phyloP scores from a whole-genome alignment of 2,329 filamentous ascomycete species.

The Phialemonium atrogriseum region DNA sequence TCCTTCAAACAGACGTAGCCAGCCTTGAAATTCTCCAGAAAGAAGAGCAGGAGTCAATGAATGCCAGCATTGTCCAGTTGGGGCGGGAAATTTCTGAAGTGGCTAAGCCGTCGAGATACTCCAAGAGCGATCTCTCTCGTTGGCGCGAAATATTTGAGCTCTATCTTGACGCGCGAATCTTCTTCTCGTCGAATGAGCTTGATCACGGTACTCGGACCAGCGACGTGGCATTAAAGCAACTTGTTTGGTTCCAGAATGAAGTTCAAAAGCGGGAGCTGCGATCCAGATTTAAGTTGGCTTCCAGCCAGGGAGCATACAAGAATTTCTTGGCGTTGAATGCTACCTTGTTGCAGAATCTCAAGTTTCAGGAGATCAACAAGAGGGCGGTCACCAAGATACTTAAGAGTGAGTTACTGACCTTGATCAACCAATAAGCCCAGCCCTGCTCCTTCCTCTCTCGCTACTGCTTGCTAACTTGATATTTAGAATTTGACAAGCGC shows the following conservation, averaged over 20 bases:
- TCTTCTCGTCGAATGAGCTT: conserved; percentile 69
- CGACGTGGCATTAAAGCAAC: conserved; percentile 54
- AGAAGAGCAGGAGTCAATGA: conserved; percentile 56
- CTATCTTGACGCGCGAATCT: conserved; percentile 71
- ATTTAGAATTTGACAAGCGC: conserved; percentile 81
- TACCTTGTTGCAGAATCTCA: conserved; percentile 67
- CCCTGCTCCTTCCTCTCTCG: too few relatives aligned
- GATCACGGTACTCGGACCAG: conserved; percentile 62
- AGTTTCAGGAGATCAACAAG: conserved; percentile 78
- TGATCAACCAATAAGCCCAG: too few relatives aligned
- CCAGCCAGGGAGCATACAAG: conserved; percentile 56
- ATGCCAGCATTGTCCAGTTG: conserved; percentile 52
- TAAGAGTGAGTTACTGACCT: conserved; percentile 71
- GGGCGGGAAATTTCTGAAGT: conserved; percentile 56
- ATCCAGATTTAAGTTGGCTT: conserved; percentile 54
- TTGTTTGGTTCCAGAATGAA: conserved; percentile 65
- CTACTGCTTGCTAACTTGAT: neutral
- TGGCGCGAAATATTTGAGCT: conserved; percentile 80
- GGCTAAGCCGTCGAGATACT: conserved; percentile 53
- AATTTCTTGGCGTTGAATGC: conserved; percentile 67
- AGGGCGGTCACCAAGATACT: conserved; percentile 74
- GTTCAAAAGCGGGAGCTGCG: conserved; percentile 52
- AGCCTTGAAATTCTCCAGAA: conserved; percentile 61
- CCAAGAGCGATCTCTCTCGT: conserved; percentile 58
- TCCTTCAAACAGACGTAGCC: conserved; percentile 63